Percentiles rank a stretch among this genome's conserved stretches.
Conservation (phyloP, 371 early-diverging fungal genomes). For the Mucor irregularis region DNA sequence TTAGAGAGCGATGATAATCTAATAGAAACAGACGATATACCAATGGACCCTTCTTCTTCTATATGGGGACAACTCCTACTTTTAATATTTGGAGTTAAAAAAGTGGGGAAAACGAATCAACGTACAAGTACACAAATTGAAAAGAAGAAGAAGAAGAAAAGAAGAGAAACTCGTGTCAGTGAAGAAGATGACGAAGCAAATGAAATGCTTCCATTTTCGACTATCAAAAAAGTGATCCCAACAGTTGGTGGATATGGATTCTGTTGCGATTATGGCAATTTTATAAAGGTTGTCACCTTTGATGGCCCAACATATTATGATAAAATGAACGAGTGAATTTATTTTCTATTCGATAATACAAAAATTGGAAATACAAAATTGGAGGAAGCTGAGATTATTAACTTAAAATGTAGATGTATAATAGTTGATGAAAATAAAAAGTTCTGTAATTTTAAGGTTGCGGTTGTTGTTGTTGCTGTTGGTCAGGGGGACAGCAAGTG, state of each 20-base stretch:
- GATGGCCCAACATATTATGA: conserved; percentile 2
- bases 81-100: not conserved
- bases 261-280: conserved; percentile 49
- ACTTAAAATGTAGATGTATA: no score
- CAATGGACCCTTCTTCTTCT: not conserved
- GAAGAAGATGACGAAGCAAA: conserved; percentile 27
- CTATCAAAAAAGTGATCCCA: conserved; percentile 26
- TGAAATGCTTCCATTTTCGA: conserved; percentile 39
- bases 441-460: not conserved
- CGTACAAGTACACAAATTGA: no score
- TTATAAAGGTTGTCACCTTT: conserved; percentile 39
- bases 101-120: not conserved
- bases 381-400: no score
- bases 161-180: not conserved
- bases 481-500: conserved; percentile 25
- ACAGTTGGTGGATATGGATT: conserved; percentile 35
- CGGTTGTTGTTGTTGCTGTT: not conserved
- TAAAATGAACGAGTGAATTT: not conserved
- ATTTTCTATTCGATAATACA: not conserved
- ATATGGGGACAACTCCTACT: not conserved
- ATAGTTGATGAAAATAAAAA: no score
- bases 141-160: not conserved
- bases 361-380: no score
- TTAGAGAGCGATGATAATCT: conserved; percentile 12
- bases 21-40: not conserved